Conservation (phyloP, 2,329 filamentous ascomycete genomes). For the Trichoderma citrinoviride region DNA sequence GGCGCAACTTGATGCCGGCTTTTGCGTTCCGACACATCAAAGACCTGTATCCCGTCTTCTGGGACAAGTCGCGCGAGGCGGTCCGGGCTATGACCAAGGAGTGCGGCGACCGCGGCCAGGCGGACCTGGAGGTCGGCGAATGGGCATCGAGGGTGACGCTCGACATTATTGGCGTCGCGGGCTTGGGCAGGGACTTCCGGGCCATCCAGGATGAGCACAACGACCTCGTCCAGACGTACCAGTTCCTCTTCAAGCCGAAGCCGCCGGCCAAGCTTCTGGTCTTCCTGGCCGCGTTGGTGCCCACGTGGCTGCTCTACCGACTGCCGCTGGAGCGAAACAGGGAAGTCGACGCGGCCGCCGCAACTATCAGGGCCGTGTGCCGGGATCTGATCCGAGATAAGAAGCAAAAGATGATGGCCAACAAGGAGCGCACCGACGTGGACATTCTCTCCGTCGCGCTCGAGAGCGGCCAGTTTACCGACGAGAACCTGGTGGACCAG, state of each 20-base stretch:
- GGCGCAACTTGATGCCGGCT: conserved; percentile 75
- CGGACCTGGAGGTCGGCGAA: conserved; percentile 54
- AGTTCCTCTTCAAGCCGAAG: conserved; percentile 52
- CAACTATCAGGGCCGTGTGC: conserved; percentile 63
- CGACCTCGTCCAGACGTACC: conserved; percentile 57
- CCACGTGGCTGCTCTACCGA: conserved; percentile 55
- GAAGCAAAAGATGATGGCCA: conserved; percentile 49
- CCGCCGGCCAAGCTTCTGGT: conserved; percentile 53
- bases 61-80: conserved; percentile 70
- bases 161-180: conserved; percentile 72
- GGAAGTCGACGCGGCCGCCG: conserved; percentile 56
- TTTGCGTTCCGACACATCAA: conserved; percentile 87
- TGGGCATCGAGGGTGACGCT: conserved; percentile 69
- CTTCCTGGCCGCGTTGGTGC: conserved; percentile 61
- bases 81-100: conserved; percentile 56
- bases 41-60: conserved; percentile 80
- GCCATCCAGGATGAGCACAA: conserved; percentile 61
- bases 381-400: conserved; percentile 69
- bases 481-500: conserved; percentile 81
- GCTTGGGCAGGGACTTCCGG: conserved; percentile 68
- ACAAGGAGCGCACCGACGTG: conserved; percentile 50
- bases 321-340: conserved; percentile 71
- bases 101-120: conserved; percentile 34
- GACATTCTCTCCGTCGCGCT: conserved; percentile 83
- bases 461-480: conserved; percentile 69